Evolutionary conservation across 2,329 filamentous ascomycete genomes (phyloP), one percentile per base, ranked within the genome.

Genomic region (Sporothrix protearum): DNA sequence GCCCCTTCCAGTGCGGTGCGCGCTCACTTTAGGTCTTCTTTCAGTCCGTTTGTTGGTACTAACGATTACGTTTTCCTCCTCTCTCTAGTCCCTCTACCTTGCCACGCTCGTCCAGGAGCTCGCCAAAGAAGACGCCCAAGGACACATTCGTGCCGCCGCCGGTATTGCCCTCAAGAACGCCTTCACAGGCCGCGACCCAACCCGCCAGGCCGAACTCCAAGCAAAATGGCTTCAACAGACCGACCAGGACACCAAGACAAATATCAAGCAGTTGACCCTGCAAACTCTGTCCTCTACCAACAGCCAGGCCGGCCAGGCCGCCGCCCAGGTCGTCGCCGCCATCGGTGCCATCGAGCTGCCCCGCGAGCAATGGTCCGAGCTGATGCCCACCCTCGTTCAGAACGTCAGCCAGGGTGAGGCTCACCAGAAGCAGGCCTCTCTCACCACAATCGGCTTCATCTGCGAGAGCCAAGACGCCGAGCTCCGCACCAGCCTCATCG

Each of bases 151-250:
- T 86, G 92, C 93, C 77, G 95, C 96, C 77, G 96, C 96, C 78
- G 96, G 94, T 89, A 89, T 99, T 77, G 95, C 96, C 77, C 86
- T 99, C 79, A 99, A 99, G 85, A 99, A 99, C 87, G 92, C 96
- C 78, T 98, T 99, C 85, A 93, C 93, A 79, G 92, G 94, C 79
- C 92, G 96, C 86, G 96, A 99, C 82, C 91, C 91, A 79, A 85
- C 89, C 78, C 91, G 94, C 79, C 90, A 97, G 83, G 91, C 92
- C 79, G 92, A 96, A 80, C 89, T 98, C 72, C 96, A 98, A 84
- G 87, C 89, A 79, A 94, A 96, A 91, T 99, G 96, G 96, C 85
- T 96, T 74, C 88, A 91, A 80, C 89, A 92, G 79, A 91, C 95
- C 76, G 91, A 93, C 78, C 86, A 89, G 76, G 89, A 92, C 73